Conservation (phyloP, 1,284 basidiomycete genomes). For the Ceratobasidium sp. region DNA sequence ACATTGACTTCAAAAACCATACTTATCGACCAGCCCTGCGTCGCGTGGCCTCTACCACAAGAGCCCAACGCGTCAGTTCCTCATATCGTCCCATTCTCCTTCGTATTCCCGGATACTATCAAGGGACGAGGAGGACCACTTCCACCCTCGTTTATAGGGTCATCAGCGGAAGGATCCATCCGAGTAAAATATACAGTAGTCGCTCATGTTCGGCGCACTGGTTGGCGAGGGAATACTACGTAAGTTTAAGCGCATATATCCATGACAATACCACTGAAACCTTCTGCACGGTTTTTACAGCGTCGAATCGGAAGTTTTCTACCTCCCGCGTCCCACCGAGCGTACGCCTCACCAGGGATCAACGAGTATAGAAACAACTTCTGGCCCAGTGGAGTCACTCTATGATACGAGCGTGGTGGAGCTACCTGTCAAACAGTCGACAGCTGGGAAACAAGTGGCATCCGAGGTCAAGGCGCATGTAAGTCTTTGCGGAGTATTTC, state of each 20-base stretch:
- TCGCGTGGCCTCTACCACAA: neutral
- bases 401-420: constrained; percentile 12
- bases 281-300: neutral
- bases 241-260: neutral
- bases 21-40: neutral
- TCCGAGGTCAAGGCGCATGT: constrained; percentile 24
- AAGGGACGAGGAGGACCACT: neutral
- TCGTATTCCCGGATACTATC: constrained; percentile 1
- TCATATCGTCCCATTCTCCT: constrained; percentile 6
- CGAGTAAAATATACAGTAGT: constrained; percentile 14
- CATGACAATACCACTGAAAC: neutral
- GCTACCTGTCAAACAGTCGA: neutral
- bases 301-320: constrained; percentile 18
- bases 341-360: neutral
- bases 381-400: constrained; percentile 14
- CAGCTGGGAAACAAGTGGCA: neutral
- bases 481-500: neutral
- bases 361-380: neutral
- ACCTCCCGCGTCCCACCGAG: constrained; percentile 9
- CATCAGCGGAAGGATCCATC: neutral
- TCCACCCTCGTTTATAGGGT: constrained; percentile 17
- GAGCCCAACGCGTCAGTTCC: neutral
- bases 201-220: constrained; percentile 12
- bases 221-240: constrained; percentile 21
- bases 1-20: constrained; percentile 1